Evolutionary conservation across 768 basidiomycete genomes (phyloP).

Genomic region (Suillus ampliporus): DNA sequence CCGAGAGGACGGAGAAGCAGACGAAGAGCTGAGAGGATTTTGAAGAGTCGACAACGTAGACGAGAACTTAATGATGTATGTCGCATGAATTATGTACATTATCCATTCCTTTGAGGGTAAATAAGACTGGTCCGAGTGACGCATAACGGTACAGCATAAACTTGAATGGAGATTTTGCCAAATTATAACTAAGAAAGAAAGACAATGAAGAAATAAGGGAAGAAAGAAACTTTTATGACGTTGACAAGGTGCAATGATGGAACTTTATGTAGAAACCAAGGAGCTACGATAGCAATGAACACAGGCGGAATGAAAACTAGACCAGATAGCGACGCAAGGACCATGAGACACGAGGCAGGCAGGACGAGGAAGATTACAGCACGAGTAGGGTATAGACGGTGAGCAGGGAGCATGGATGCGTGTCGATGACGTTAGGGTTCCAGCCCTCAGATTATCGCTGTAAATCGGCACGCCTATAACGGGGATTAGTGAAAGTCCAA

Average conservation of each 20-base stretch:
- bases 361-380: constrained; percentile 26
- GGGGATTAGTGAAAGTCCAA: constrained; percentile 9
- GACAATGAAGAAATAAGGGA: constrained; percentile 2
- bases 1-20: neutral
- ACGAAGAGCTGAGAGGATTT: neutral
- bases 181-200: constrained; percentile 10
- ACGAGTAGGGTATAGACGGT: constrained; percentile 36
- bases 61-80: neutral
- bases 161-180: constrained; percentile 31
- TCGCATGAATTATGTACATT: constrained; percentile 30
- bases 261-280: constrained; percentile 13
- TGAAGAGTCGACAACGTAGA: neutral
- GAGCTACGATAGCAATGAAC: constrained; percentile 14
- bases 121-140: constrained; percentile 20
- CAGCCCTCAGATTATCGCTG: constrained; percentile 39
- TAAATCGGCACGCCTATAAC: constrained; percentile 43
- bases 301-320: constrained; percentile 4
- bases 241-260: neutral
- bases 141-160: constrained; percentile 36
- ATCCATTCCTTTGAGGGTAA: constrained; percentile 35
- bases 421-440: constrained; percentile 23
- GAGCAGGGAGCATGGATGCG: constrained; percentile 15
- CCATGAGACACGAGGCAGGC: neutral
- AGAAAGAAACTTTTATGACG: neutral
- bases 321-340: constrained; percentile 10